phyloP scores from a whole-genome alignment of 306 rosid genomes.

The Adenanthera pavonina region DNA sequence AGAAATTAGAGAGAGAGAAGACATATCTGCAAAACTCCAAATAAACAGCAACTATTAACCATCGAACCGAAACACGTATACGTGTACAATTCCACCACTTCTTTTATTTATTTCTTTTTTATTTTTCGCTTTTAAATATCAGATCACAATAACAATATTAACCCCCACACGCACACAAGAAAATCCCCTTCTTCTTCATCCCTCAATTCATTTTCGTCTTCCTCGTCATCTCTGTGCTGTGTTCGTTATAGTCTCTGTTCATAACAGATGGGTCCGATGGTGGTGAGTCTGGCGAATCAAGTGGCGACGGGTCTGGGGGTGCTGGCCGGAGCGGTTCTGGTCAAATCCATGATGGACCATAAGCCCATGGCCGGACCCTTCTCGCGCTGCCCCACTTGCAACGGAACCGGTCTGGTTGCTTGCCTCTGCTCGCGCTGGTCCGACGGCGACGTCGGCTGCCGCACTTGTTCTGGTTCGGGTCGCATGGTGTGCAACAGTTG shows the following conservation, averaged over 20 bases:
- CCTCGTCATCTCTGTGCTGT: conserved; percentile 10
- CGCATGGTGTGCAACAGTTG: conserved; percentile 78
- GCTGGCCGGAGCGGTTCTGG: conserved; percentile 82
- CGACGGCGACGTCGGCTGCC: conserved; percentile 79
- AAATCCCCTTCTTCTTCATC: not conserved
- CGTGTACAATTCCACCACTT: conserved; percentile 55
- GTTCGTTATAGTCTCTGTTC: not conserved
- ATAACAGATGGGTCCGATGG: conserved; percentile 61
- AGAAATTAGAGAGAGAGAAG: not conserved
- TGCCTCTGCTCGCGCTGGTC: conserved; percentile 93
- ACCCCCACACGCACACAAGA: no score
- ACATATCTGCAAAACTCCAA: conserved; percentile 5
- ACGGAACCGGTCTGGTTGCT: conserved; percentile 82
- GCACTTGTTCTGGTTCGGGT: conserved; percentile 90
- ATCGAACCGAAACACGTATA: conserved; percentile 38
- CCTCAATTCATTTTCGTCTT: not conserved
- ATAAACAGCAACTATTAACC: not conserved
- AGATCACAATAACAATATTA: not conserved
- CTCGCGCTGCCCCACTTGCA: conserved; percentile 76
- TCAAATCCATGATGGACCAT: conserved; percentile 80
- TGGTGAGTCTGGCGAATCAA: conserved; percentile 68
- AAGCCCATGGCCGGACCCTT: conserved; percentile 92
- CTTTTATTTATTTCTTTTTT: conserved; percentile 33
- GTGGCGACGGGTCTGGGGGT: conserved; percentile 87
- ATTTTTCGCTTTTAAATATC: not conserved